phyloP scores from a whole-genome alignment of 306 rosid genomes.

The Vicia sativa region DNA sequence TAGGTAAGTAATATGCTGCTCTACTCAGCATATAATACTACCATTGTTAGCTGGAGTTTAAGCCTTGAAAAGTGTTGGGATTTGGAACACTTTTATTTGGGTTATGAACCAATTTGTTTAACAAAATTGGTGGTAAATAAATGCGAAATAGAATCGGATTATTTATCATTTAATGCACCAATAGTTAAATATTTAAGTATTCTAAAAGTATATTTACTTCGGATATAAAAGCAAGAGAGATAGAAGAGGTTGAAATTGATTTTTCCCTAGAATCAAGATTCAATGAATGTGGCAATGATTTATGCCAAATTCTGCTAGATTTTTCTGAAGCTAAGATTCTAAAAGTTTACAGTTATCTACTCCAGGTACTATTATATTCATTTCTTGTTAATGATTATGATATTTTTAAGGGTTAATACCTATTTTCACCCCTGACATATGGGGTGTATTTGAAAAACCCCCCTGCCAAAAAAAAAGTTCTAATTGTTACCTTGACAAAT shows the following conservation, averaged over 20 bases:
- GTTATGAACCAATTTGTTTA: neutral
- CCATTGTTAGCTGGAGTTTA: no score
- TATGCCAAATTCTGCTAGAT: neutral
- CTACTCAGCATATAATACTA: no score
- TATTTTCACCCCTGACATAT: no score
- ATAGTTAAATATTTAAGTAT: slow-evolving; percentile 24
- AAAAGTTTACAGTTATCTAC: slow-evolving; percentile 33
- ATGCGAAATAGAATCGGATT: neutral
- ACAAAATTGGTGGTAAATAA: slow-evolving; percentile 35
- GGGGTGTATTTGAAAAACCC: no score
- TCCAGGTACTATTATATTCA: slow-evolving; percentile 33
- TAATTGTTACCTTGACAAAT: no score
- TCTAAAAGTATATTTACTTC: neutral
- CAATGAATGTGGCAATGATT: neutral
- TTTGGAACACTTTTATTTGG: slow-evolving; percentile 1
- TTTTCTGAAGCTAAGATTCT: slow-evolving; percentile 18
- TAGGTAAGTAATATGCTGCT: no score
- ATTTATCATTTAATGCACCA: slow-evolving; percentile 6
- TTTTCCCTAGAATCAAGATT: neutral
- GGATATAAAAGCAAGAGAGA: neutral
- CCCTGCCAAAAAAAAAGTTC: no score
- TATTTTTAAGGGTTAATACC: no score
- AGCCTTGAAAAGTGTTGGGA: slow-evolving; percentile 34
- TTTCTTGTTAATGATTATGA: neutral
- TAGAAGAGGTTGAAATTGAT: slow-evolving; percentile 38